These are phyloP conservation scores for Colletotrichum trifolii DNA, from an alignment of 2,329 filamentous ascomycete species.

Conservation along the genomic window DNA sequence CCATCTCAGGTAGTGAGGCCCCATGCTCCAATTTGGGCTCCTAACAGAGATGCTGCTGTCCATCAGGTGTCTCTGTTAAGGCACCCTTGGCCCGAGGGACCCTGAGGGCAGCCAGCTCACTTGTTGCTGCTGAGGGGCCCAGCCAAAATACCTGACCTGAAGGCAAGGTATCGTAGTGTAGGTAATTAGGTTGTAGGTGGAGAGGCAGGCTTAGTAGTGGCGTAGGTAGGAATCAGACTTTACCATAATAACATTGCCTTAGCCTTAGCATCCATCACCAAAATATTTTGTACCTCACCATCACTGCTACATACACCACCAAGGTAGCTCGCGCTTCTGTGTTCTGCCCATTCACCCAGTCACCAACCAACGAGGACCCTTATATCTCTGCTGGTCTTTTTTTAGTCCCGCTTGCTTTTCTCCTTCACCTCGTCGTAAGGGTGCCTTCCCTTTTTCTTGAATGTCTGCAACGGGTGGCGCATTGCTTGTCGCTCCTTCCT, in stretches of 20 bases:
- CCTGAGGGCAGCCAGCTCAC: constrained; percentile 18
- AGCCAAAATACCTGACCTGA: constrained; percentile 32
- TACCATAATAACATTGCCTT: constrained; percentile 20
- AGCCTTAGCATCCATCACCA: no score
- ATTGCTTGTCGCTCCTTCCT: constrained; percentile 34
- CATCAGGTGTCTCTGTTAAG: constrained; percentile 21
- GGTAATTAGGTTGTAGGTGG: no score
- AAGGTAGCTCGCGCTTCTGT: no score
- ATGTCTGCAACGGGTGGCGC: constrained; percentile 35
- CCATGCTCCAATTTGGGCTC: constrained; percentile 8
- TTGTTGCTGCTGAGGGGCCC: constrained; percentile 34
- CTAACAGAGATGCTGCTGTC: constrained; percentile 17
- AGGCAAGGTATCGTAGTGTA: not conserved
- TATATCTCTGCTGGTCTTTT: constrained; percentile 1
- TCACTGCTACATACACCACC: no score
- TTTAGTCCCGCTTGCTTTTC: constrained; percentile 9
- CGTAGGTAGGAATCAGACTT: constrained; percentile 22
- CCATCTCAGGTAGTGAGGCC: constrained; percentile 1
- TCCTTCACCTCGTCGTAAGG: constrained; percentile 10
- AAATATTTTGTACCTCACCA: no score
- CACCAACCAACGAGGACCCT: constrained; percentile 28
- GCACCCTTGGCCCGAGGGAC: constrained; percentile 19
- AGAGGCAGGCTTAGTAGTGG: no score
- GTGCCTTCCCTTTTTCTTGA: constrained; percentile 24
- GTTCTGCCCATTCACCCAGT: no score